Conservation (phyloP, 306 rosid genomes). For the Glycyrrhiza uralensis region DNA sequence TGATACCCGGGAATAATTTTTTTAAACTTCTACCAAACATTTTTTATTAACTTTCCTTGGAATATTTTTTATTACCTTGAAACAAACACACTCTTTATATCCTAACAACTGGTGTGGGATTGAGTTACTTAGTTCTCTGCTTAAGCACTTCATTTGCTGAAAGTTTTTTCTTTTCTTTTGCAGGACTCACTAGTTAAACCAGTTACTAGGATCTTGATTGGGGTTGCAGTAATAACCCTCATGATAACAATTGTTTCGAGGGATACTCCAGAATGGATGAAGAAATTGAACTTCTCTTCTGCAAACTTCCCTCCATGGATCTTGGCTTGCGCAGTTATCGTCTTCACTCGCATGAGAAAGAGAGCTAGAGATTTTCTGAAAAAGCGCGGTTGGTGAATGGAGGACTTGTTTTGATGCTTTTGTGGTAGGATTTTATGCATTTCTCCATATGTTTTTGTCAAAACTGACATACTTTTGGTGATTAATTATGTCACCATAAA, state of each 20-base stretch:
- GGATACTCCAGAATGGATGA: conserved; percentile 69
- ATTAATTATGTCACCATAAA: background rate
- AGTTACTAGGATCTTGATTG: conserved; percentile 74
- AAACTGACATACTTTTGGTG: background rate
- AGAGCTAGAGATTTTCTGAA: conserved; percentile 70
- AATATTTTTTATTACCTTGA: no score
- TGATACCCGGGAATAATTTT: no score
- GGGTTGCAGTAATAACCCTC: conserved; percentile 62
- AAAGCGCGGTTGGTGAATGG: conserved; percentile 38
- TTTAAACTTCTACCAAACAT: no score
- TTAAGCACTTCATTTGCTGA: background rate
- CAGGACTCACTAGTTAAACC: conserved; percentile 90
- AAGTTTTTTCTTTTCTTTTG: background rate
- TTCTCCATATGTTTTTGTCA: background rate
- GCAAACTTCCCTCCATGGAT: conserved; percentile 82
- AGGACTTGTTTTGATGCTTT: background rate
- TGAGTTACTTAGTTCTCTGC: background rate
- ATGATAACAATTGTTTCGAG: conserved; percentile 53
- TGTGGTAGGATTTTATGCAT: conserved; percentile 17
- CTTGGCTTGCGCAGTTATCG: conserved; percentile 82
- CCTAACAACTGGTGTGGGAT: background rate
- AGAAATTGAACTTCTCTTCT: conserved; percentile 52
- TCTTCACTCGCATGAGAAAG: conserved; percentile 85
- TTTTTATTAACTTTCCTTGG: no score
- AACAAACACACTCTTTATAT: no score